Conservation (phyloP, 768 basidiomycete genomes). For the Pholiota microspora region DNA sequence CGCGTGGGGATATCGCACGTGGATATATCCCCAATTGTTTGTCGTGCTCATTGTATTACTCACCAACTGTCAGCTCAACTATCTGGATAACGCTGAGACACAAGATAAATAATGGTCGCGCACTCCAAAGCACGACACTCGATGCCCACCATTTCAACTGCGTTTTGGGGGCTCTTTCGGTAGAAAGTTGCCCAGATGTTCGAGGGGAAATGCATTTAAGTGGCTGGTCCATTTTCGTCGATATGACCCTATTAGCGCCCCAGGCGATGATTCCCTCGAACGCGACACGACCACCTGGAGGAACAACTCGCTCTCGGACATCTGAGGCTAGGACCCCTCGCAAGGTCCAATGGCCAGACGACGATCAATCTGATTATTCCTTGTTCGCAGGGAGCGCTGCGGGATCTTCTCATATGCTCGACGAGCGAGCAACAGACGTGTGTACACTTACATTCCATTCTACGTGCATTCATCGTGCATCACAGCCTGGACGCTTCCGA, state of each 20-base stretch:
- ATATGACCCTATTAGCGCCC: neutral
- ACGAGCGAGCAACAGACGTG: constrained; percentile 55
- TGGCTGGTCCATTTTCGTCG: neutral
- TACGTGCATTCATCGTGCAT: neutral
- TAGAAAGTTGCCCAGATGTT: too few species aligned
- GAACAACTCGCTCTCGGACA: neutral
- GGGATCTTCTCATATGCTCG: constrained; percentile 39
- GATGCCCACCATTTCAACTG: neutral
- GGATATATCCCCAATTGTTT: too few species aligned
- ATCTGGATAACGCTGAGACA: neutral
- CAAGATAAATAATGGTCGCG: neutral
- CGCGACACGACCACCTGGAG: neutral
- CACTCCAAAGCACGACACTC: neutral
- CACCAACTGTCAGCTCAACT: neutral
- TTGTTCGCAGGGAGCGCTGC: neutral
- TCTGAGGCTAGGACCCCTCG: constrained; percentile 44
- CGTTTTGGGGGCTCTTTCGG: neutral
- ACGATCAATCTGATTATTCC: constrained; percentile 11
- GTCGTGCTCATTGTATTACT: too few species aligned
- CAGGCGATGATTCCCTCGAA: neutral
- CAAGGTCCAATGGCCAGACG: constrained; percentile 51
- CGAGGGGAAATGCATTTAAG: neutral
- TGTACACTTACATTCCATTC: constrained; percentile 19
- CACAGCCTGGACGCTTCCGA: constrained; percentile 47
- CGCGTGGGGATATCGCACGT: too few species aligned